A percentile compares a stretch with the other conserved stretches of the same genome.
These are phyloP conservation scores for Atkinsonella texensis DNA, from an alignment of 2,329 filamentous ascomycete genomes.

Conservation along the genomic window DNA sequence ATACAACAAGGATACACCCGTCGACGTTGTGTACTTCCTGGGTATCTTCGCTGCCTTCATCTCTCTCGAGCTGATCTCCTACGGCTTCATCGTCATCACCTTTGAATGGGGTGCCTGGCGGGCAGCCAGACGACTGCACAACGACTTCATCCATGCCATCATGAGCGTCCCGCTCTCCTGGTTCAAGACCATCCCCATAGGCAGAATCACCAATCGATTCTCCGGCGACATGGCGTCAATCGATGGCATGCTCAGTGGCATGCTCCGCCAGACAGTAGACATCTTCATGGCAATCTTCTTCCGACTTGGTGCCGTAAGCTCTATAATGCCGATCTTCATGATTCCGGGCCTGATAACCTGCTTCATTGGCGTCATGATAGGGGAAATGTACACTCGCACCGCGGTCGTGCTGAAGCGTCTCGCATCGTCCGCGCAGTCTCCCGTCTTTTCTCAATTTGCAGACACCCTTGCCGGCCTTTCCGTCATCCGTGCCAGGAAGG, in stretches of 20 bases:
- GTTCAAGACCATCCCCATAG: constrained; percentile 42
- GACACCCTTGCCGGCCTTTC: constrained; percentile 38
- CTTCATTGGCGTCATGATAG: constrained; percentile 31
- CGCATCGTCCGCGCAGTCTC: constrained; percentile 35
- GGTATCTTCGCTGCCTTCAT: constrained; percentile 38
- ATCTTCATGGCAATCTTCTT: constrained; percentile 30
- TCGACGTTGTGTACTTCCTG: constrained; percentile 38
- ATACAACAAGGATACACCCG: constrained; percentile 29
- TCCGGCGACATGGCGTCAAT: constrained; percentile 45
- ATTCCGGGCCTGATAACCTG: constrained; percentile 34
- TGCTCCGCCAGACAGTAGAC: constrained; percentile 32
- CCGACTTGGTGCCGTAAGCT: constrained; percentile 33
- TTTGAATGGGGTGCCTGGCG: constrained; percentile 45
- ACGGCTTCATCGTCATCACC: constrained; percentile 29
- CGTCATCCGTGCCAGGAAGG: constrained; percentile 37
- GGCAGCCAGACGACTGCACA: constrained; percentile 41
- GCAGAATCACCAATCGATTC: constrained; percentile 43
- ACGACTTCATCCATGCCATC: constrained; percentile 37
- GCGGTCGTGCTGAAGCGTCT: constrained; percentile 34
- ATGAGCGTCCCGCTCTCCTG: constrained; percentile 43
- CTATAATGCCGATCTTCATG: constrained; percentile 40
- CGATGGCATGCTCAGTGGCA: constrained; percentile 33
- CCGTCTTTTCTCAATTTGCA: constrained; percentile 44
- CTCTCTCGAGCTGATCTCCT: constrained; percentile 29
- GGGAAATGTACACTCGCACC: constrained; percentile 39